phyloP scores from a whole-genome alignment of 2,329 filamentous ascomycete species.

The Polychaeton citri region DNA sequence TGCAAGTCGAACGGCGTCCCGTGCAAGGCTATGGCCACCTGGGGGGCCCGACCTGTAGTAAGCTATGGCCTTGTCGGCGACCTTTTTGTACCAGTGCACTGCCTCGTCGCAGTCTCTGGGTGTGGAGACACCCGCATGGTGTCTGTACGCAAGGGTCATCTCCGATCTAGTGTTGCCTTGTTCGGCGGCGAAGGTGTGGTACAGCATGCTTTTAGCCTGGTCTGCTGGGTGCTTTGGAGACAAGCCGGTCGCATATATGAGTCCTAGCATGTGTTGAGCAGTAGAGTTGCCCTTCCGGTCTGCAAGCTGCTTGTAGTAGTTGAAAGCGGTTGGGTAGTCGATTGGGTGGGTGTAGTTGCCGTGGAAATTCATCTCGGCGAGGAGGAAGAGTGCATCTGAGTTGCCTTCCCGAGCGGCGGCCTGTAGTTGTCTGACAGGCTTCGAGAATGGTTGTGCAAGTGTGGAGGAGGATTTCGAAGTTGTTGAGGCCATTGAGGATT shows the following conservation, averaged over 20 bases:
- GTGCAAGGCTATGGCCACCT: conserved; percentile 64
- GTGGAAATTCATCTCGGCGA: conserved; percentile 93
- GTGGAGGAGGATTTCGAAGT: conserved; percentile 19
- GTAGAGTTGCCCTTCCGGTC: conserved; percentile 71
- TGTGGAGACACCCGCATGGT: conserved; percentile 74
- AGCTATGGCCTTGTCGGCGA: conserved; percentile 80
- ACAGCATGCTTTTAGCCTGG: conserved; percentile 82
- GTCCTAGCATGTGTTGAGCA: conserved; percentile 86
- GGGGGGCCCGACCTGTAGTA: conserved; percentile 86
- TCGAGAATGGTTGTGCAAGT: conserved; percentile 38
- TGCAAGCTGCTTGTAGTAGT: conserved; percentile 68
- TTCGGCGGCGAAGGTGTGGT: conserved; percentile 86
- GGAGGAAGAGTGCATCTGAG: conserved; percentile 73
- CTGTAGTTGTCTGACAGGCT: conserved; percentile 46
- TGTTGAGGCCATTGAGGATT: conserved; percentile 24
- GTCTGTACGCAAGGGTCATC: conserved; percentile 83
- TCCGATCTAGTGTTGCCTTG: conserved; percentile 72
- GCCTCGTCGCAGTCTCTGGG: conserved; percentile 76
- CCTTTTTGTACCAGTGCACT: conserved; percentile 77
- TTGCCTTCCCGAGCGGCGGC: conserved; percentile 43
- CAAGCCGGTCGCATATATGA: conserved; percentile 91
- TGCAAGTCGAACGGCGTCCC: conserved; percentile 71
- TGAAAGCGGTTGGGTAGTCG: conserved; percentile 67
- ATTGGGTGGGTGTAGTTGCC: conserved; percentile 83
- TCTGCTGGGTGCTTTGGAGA: conserved; percentile 68